These are phyloP conservation scores for Saksenaea oblongispora DNA, from an alignment of 371 early-diverging fungal genomes.

Conservation along the genomic window DNA sequence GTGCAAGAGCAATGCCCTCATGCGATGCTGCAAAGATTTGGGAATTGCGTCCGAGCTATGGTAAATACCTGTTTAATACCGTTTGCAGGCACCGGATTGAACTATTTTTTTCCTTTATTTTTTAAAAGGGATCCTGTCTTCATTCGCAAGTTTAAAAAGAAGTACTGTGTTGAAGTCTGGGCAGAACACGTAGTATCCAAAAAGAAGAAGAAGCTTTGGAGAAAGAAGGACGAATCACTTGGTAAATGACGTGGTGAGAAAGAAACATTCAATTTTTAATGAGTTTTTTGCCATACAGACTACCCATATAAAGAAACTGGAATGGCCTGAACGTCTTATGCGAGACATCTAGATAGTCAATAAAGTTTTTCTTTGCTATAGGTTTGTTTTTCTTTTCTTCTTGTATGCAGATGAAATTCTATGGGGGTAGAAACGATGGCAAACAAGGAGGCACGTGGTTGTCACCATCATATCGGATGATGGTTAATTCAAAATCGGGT, in stretches of 20 bases:
- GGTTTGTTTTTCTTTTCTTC: not conserved
- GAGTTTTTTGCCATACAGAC: slow-evolving; percentile 15
- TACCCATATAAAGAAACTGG: slow-evolving; percentile 46
- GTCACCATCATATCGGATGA: not conserved
- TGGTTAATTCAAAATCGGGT: not conserved
- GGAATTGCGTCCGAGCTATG: slow-evolving; percentile 94
- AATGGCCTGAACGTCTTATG: not conserved
- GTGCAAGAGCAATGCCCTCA: slow-evolving; percentile 91
- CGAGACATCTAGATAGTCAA: not conserved
- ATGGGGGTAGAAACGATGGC: not conserved
- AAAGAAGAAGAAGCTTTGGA: slow-evolving; percentile 82
- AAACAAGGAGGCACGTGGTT: not conserved
- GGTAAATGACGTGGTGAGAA: slow-evolving; percentile 30
- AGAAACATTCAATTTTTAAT: not conserved
- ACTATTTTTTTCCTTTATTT: slow-evolving; percentile 3
- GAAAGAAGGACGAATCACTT: slow-evolving; percentile 71
- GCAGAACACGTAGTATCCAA: slow-evolving; percentile 73
- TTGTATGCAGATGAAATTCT: not conserved
- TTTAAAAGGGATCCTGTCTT: slow-evolving; percentile 84
- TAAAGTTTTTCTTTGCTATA: not conserved
- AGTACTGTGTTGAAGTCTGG: slow-evolving; percentile 78
- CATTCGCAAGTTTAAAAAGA: slow-evolving; percentile 81
- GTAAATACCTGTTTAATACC: slow-evolving; percentile 31
- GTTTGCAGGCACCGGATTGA: not conserved
- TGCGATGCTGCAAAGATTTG: slow-evolving; percentile 97